Base-by-base conservation (phyloP, 345 rosid species). In the Salix exigua region DNA sequence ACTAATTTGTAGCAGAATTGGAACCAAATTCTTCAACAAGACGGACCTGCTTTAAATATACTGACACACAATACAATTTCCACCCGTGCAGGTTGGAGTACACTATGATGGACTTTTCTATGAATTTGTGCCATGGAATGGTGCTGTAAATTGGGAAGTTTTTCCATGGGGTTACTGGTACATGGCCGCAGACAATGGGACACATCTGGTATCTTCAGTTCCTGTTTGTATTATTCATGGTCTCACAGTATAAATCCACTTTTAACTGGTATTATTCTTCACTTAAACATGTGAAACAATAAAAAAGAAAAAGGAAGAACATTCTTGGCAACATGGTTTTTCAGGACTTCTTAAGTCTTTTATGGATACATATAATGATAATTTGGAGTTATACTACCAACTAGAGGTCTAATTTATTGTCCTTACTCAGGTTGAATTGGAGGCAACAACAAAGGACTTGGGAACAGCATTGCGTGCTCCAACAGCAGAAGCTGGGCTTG, bases 81-180 rank as follows among this genome's bases (percentile, higher is more conserved):
- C 68, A 55, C 44, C 72, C 80, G 21, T 88, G 88, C 90, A 93
- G 97, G 82, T 95, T 83, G 96, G 99, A 81, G 94, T 95, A 53
- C 99, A 95, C 75, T 87, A 90, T 81, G 90, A 83, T 82, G 99
- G 97, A 64, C 75, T 78, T 35, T 82, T 95, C 70, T 91, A 87
- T 74, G 97, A 95, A 87, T 95, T 95, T 87, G 97, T 91, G 76
- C 97, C 99, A 17, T 95, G 97, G 97, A 90, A 88, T 60, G 94
- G 92, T 70, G 83, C 82, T 83, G 79, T 93, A 58, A 84, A 74
- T 53, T 95, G 97, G 97, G 97, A 30, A 30, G 4, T 30, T n/a
- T 60, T 87, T 84, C 85, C 80, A 63, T 95, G 99, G 99, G 97
- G 97, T 74, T 79, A 65, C 84, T 95, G 99, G 99, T 81, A 85